These are phyloP conservation scores for Chrysoporthe austroafricana DNA, from an alignment of 2,329 filamentous ascomycete genomes.

Conservation along the genomic window DNA sequence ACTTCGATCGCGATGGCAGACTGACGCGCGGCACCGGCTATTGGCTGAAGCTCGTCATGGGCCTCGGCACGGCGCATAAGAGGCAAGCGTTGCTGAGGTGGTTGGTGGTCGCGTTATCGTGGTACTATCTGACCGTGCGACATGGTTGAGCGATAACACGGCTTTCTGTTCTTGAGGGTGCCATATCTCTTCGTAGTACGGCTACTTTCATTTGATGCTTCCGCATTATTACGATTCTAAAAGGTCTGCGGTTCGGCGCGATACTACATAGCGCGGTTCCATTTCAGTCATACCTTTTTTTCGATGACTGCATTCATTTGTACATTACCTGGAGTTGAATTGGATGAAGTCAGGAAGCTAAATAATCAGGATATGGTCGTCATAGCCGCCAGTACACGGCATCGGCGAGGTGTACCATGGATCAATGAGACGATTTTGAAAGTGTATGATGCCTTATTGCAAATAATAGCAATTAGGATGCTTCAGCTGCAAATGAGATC, in stretches of 20 bases:
- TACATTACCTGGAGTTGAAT: not conserved
- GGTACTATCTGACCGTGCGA: conserved; percentile 23
- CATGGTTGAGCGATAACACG: not conserved
- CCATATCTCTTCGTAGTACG: not conserved
- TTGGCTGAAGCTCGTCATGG: conserved; percentile 55
- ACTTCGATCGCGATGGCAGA: conserved; percentile 66
- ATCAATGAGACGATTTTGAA: too few relatives aligned
- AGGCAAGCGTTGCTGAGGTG: conserved; percentile 58
- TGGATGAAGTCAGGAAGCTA: not conserved
- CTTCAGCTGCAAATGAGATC: too few relatives aligned
- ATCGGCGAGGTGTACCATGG: too few relatives aligned
- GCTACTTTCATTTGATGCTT: not conserved
- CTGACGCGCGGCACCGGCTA: conserved; percentile 56
- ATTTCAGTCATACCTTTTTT: not conserved
- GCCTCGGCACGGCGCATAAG: conserved; percentile 53
- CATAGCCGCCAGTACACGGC: too few relatives aligned
- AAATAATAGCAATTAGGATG: too few relatives aligned
- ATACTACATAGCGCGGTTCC: not conserved
- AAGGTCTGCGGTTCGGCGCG: too few relatives aligned
- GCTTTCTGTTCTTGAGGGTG: not conserved
- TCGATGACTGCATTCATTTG: not conserved
- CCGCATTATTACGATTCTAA: too few relatives aligned
- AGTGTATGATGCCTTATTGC: too few relatives aligned
- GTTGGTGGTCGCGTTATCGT: conserved; percentile 44
- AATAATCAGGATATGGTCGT: not conserved